Percentiles rank a stretch among this genome's conserved stretches.
Evolutionary conservation across 1,284 basidiomycete genomes (phyloP).

Genomic region (Ustilago lituana): DNA sequence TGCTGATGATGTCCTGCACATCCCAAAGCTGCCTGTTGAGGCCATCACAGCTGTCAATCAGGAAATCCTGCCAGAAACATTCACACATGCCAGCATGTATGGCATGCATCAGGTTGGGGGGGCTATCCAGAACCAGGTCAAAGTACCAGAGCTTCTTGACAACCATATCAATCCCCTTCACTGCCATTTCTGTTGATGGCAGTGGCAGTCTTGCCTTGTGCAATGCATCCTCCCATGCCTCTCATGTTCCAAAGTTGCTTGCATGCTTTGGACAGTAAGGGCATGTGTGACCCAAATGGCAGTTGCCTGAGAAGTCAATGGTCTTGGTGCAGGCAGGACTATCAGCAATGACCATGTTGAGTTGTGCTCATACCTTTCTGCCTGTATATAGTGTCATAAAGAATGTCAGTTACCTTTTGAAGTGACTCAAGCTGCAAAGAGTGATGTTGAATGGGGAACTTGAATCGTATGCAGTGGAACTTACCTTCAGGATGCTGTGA

Average conservation of each 20-base stretch:
- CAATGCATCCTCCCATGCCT: conserved; percentile 1
- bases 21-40: no score
- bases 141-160: not conserved
- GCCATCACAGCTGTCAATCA: no score
- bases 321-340: not conserved
- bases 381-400: no score
- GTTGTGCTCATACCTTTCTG: not conserved
- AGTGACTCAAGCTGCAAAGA: no score
- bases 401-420: no score
- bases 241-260: not conserved
- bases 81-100: no score
- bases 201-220: not conserved
- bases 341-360: not conserved
- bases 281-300: not conserved
- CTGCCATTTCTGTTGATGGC: not conserved
- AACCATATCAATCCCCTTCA: not conserved
- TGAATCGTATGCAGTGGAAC: no score
- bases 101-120: not conserved
- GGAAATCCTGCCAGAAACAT: no score
- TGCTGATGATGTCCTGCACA: no score
- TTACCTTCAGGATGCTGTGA: conserved; percentile 1
- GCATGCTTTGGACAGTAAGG: not conserved
- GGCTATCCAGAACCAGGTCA: not conserved
- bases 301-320: not conserved
- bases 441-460: no score